Conservation (phyloP, 2,329 filamentous ascomycete genomes). For the Paraphoma chrysanthemicola region DNA sequence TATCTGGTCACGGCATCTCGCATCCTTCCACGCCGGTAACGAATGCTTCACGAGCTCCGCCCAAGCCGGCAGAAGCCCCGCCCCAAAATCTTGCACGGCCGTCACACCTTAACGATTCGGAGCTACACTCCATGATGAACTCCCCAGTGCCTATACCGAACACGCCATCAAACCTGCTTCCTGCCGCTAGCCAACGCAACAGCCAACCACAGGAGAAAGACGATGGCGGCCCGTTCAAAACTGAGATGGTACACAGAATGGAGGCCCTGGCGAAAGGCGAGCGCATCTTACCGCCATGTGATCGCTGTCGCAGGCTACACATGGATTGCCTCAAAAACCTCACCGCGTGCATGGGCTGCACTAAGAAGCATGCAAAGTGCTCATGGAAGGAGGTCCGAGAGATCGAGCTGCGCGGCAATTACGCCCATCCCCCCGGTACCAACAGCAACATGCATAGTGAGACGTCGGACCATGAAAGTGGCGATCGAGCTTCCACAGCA, state of each 20-base stretch:
- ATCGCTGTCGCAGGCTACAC: conserved; percentile 79
- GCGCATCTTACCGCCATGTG: conserved; percentile 80
- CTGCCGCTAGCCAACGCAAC: conserved; percentile 50
- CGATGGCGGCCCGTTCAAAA: conserved; percentile 65
- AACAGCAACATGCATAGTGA: conserved; percentile 41
- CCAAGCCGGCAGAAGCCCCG: conserved; percentile 29
- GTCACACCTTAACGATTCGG: conserved; percentile 40
- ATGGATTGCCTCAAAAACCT: conserved; percentile 86
- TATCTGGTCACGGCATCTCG: conserved; percentile 29
- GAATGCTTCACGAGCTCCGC: conserved; percentile 33
- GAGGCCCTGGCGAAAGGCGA: conserved; percentile 78
- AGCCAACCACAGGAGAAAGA: conserved; percentile 57
- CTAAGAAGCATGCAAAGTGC: conserved; percentile 89
- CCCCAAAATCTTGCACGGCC: conserved; percentile 27
- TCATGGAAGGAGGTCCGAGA: conserved; percentile 83
- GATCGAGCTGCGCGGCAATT: conserved; percentile 63
- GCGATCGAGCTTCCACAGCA: conserved; percentile 38
- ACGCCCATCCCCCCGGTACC: conserved; percentile 27
- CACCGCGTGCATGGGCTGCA: conserved; percentile 85
- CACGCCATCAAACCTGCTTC: conserved; percentile 61
- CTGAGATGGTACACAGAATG: conserved; percentile 75
- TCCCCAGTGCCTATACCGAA: conserved; percentile 62
- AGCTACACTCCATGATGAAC: conserved; percentile 52
- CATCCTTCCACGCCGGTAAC: conserved; percentile 35
- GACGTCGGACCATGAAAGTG: conserved; percentile 36